Evolutionary conservation across 1,139 yeast species (phyloP), one percentile per base, ranked within the genome.

Genomic region (Diutina scorzettiae): DNA sequence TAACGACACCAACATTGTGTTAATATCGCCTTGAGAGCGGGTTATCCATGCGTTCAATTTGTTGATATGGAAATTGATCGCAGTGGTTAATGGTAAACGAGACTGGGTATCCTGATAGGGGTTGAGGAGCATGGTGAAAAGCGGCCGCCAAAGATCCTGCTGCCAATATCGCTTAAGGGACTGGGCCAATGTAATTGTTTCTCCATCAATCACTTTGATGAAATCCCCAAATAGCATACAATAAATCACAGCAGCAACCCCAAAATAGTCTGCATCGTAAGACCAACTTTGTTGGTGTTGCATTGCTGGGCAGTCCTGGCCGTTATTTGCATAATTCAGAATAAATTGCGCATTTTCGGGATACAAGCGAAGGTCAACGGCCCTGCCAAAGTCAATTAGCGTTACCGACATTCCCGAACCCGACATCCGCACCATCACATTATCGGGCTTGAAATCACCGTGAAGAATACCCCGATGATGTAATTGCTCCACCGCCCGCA

Each of bases 361-460:
- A 25, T 27, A 25, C 6, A 16, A n/a, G 40, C 68, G 67, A 59
- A 84, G 58, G 53, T 89, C 96, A 21, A 86, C 73, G 0, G 93
- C 79, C 45, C 93, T 68, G 1, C 95, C 95, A 60, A 84, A 87
- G 58, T 87, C 96, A 48, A 87, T 83, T 42, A 89, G 57, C 17
- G 73, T 69, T 4, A 86, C 55, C 19, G 87, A 82, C 49, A 73
- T 73, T 2, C 58, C 52, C 18, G 55, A 47, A 86, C 87, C 41
- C 29, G 63, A 63, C 36, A 84, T 68, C 34, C 82, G 60, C 0
- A 86, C 56, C 95, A 89, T 83, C 49, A 93, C 82, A 53, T 87
- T 87, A 48, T 85, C 95, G 0, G 95, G 82, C 53, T 82, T 84
- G 45, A 87, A 59, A 55, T 86, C 95, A 1, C 96, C 94, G 60